phyloP scores from a whole-genome alignment of 176 grass and related monocot genomes.

The Avena sativa region DNA sequence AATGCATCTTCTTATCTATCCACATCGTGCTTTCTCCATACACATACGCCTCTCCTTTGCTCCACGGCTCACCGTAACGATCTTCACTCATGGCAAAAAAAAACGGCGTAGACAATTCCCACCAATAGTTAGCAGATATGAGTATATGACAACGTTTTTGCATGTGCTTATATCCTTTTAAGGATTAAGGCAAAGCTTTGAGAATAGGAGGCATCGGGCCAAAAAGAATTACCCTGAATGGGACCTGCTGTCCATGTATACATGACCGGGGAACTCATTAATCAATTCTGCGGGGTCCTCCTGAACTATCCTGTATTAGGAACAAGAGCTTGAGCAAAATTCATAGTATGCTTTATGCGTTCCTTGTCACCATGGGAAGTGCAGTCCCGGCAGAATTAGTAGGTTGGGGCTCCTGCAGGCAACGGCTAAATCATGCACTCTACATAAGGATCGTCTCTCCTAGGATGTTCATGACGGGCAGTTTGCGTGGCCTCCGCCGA shows the following conservation, averaged over 20 bases:
- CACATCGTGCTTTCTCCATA: background rate
- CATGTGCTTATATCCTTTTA: background rate
- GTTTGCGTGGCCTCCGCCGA: too few relatives aligned
- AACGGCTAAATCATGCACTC: too few relatives aligned
- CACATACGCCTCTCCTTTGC: too few relatives aligned
- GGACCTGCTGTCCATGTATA: background rate
- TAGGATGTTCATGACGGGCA: too few relatives aligned
- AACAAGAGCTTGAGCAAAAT: too few relatives aligned
- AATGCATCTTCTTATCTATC: background rate
- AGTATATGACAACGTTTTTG: background rate
- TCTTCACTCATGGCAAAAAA: too few relatives aligned
- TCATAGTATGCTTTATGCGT: background rate
- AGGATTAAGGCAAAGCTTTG: background rate
- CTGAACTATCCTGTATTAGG: fast-evolving
- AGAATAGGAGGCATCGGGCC: background rate
- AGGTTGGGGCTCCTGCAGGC: background rate
- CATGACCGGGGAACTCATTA: background rate
- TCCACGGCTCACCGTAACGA: too few relatives aligned
- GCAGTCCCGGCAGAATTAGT: background rate
- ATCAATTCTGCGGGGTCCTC: background rate
- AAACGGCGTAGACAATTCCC: too few relatives aligned
- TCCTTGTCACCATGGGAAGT: slow-evolving; percentile 22
- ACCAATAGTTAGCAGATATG: too few relatives aligned
- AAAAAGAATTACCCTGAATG: background rate
- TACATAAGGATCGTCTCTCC: too few relatives aligned